Evolutionary conservation across 2,329 filamentous ascomycete species (phyloP).

Genomic region (Sclerotiophoma versabilis): DNA sequence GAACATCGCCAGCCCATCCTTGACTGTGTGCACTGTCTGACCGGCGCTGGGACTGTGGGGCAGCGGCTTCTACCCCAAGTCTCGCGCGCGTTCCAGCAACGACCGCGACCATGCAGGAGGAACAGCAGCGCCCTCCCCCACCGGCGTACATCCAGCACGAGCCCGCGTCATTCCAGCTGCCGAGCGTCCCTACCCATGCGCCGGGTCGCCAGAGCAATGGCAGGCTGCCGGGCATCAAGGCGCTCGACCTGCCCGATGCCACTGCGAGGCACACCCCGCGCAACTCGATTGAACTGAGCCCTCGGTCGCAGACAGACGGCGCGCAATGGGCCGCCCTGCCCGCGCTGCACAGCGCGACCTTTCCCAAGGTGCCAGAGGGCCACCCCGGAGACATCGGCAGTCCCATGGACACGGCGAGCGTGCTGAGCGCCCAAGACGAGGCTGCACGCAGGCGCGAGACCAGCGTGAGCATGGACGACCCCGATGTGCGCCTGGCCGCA

Average conservation of each 20-base stretch:
- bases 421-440: constrained; percentile 52
- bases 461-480: constrained; percentile 57
- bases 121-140: constrained; percentile 51
- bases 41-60: constrained; percentile 18
- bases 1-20: background rate
- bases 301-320: constrained; percentile 30
- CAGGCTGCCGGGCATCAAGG: constrained; percentile 54
- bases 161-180: constrained; percentile 50
- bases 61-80: constrained; percentile 5
- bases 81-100: background rate
- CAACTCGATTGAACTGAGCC: constrained; percentile 47
- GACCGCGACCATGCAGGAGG: constrained; percentile 36
- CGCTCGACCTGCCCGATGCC: constrained; percentile 50
- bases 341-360: constrained; percentile 34
- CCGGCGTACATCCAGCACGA: constrained; percentile 54
- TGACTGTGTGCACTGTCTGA: constrained; percentile 2
- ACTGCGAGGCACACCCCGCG: constrained; percentile 33
- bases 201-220: constrained; percentile 31
- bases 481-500: constrained; percentile 57
- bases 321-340: constrained; percentile 40
- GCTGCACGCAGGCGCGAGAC: constrained; percentile 41
- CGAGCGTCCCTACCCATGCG: constrained; percentile 51
- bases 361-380: constrained; percentile 44
- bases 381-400: constrained; percentile 48
- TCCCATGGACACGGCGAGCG: constrained; percentile 54